Base-by-base conservation (phyloP, 176 grass and related monocot species). In the Carex scoparia region DNA sequence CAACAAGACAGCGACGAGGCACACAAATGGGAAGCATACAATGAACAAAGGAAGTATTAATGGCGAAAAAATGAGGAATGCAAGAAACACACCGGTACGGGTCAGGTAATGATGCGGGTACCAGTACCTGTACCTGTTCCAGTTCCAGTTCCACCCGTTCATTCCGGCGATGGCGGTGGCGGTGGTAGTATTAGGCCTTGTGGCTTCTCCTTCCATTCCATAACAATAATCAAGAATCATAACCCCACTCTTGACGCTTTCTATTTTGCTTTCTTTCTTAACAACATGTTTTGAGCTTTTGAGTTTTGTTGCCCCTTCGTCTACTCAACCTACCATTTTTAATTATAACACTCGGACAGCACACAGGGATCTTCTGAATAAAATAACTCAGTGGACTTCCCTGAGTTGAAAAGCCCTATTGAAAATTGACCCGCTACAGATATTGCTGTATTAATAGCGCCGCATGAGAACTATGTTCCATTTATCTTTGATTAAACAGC, bases 21-120 rank as follows among this genome's bases (percentile, higher is more conserved):
- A 92, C 77, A 94, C 81, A 54, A 86, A 85, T 37, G 88, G 90
- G 19, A 90, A 74, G 14, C 84, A 92, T 67, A 92, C 38, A 14
- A 85, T 85, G 32, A 84, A 23, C 46, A 92, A 61, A 55, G 94
- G 91, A 60, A 95, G n/a, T 30, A 84, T 7, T 1, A 95, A 35
- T 10, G 89, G 91, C 1, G 92, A 83, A 28, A 91, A 85, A 68
- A 78, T 79, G 73, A 95, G 69, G 1, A 83, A 67, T 83, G 40
- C 37, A 5, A 83, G 63, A 42, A 83, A 83, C 46, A 65, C 74
- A 66, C 79, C 5, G 32, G 72, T 62, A 87, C 62, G 67, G 54
- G 74, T 55, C 40, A 23, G 69, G 11, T 1, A 46, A 7, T 63
- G 61, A 68, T 53, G 32, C 76, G 30, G 48, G 48, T 49, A 49